phyloP scores from a whole-genome alignment of 139 green algal genomes.

The Nannochloris sp. region DNA sequence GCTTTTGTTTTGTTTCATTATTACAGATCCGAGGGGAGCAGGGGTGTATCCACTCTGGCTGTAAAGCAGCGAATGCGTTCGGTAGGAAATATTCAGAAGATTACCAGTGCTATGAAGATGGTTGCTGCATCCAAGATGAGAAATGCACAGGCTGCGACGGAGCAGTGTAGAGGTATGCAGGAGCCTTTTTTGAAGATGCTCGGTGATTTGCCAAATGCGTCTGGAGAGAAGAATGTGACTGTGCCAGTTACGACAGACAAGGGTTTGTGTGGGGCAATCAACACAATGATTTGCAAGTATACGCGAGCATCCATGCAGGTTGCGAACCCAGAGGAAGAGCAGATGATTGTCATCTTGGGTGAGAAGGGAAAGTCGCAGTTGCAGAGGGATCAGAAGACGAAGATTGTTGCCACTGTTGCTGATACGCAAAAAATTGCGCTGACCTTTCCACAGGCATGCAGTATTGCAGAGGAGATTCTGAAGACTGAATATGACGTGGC shows the following conservation, averaged over 20 bases:
- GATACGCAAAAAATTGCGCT: constrained; percentile 59
- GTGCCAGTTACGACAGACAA: constrained; percentile 86
- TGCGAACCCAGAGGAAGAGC: constrained; percentile 24
- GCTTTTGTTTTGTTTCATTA: no score
- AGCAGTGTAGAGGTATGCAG: constrained; percentile 73
- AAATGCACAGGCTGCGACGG: constrained; percentile 63
- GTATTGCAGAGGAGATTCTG: constrained; percentile 85
- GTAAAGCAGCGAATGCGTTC: constrained; percentile 95
- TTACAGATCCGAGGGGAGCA: background rate
- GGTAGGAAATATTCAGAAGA: constrained; percentile 98
- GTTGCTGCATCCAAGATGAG: constrained; percentile 98
- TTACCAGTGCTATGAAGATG: constrained; percentile 99
- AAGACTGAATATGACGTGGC: constrained; percentile 71
- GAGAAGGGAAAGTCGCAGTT: constrained; percentile 90
- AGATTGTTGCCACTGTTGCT: constrained; percentile 38
- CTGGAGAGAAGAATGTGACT: constrained; percentile 59
- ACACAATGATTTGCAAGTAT: constrained; percentile 90
- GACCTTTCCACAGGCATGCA: constrained; percentile 60
- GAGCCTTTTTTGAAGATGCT: constrained; percentile 78
- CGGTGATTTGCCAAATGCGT: constrained; percentile 69
- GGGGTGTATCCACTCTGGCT: constrained; percentile 28
- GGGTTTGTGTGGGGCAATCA: constrained; percentile 96
- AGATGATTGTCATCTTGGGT: constrained; percentile 59
- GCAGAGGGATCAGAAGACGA: constrained; percentile 39
- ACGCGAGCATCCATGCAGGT: constrained; percentile 30